Base-by-base conservation (phyloP, 441 rosid genomes). In the Omphalea diandra region DNA sequence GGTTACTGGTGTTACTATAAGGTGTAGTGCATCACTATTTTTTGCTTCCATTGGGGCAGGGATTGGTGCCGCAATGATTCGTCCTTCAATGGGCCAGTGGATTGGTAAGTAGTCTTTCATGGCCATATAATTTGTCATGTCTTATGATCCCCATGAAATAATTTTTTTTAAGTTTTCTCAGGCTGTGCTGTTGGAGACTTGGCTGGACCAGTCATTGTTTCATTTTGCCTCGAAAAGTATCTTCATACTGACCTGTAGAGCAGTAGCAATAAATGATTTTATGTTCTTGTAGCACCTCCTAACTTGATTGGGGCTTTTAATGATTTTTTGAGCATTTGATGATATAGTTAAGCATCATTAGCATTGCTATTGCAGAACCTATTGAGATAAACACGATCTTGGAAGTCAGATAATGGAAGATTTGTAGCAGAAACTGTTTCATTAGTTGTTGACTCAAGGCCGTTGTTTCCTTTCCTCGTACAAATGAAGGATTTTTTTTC, bases 21-120 rank as follows among this genome's bases (percentile, higher is more conserved):
- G 86, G 75, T 94, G 92, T 52, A 79, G 97, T 24, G 88, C 89
- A 31, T 91, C 98, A 0, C 77, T 91, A 72, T 71, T 88, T 70
- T 90, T 88, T 77, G 97, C 97, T 73, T 84, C 97, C 31, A 78
- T 88, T 22, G 99, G 98, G 77, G 98, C 97, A 0, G 99, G 97
- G 57, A 79, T 92, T 60, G 91, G 97, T 46, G 93, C 97, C 35
- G 57, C 80, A 66, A 70, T 90, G 8, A 50, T 89, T 52, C 94
- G 93, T 46, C 99, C 99, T 68, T 89, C 93, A 50, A 33, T 73
- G 2, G 99, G 99, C 44, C 99, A 90, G 53, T 92, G 97, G 98
- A 87, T 92, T 18, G 99, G 99, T 95, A 84, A 84, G 82, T 70
- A 65, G 58, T 69, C 60, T 41, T 41, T 10, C 15, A 41, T 54